Base-by-base conservation (phyloP, 768 basidiomycete genomes). In the Mycena latifolia region DNA sequence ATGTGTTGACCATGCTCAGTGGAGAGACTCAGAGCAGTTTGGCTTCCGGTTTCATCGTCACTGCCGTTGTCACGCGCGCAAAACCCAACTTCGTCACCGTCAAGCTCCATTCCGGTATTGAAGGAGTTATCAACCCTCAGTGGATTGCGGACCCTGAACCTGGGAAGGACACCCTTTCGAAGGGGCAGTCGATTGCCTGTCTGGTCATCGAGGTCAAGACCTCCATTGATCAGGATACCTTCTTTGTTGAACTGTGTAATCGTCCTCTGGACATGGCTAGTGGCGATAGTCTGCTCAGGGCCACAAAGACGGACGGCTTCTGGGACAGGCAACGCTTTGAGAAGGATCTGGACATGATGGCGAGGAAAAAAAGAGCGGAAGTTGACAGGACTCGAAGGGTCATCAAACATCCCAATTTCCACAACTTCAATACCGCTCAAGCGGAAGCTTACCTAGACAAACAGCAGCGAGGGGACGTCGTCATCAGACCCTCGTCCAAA, bases 341-440 rank as follows among this genome's bases (percentile, higher is more conserved):
- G 29, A 88, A 87, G 65, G 92, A 96, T 73, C 77, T 79, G 69
- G 92, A 95, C 66, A 79, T 94, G 69, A 80, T 92, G 66, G 87
- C 86, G 25, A 86, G 94, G 69, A 96, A 94, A 80, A 96, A 95
- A 81, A 84, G 93, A 51, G 89, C 93, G 2, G 92, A 95, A 73
- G 90, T 88, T 11, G 92, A 93, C 71, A 85, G 87, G 66, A 87
- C 89, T 37, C 88, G 94, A 65, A 85, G 97, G 27, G 89, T 97
- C 57, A 94, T 99, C 81, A 95, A 98, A 76, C 98, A 99, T 77
- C 98, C 97, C 2, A 96, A 97, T 77, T 99, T 98, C 87, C 93
- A 96, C 75, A 95, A 98, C 74, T 90, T 97, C 84, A 96, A 94
- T 69, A 89, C 93, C 9, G 81, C 85, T 17, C 92, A 98, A 70